Conservation (phyloP, 768 basidiomycete genomes). For the Tulasnella sp. region DNA sequence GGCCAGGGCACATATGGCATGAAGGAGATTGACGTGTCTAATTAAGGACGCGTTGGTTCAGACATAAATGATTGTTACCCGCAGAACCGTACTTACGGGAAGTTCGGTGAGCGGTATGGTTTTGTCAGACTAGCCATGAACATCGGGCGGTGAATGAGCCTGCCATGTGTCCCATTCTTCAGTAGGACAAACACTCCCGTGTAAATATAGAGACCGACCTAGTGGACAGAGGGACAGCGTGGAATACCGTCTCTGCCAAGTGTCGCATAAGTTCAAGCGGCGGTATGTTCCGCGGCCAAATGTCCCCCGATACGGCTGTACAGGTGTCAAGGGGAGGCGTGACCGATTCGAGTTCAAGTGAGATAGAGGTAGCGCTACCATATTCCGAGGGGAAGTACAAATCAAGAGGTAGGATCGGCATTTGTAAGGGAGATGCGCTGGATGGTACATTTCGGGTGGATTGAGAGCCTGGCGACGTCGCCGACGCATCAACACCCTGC, state of each 20-base stretch:
- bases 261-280: slow-evolving; percentile 5
- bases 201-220: not conserved
- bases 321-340: too few species aligned
- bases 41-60: not conserved
- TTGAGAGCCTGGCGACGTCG: too few species aligned
- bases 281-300: slow-evolving; percentile 9
- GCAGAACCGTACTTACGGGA: not conserved
- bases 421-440: not conserved
- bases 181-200: too few species aligned
- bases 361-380: not conserved
- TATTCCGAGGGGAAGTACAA: not conserved
- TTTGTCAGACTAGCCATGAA: slow-evolving; percentile 8
- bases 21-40: slow-evolving; percentile 1
- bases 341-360: not conserved
- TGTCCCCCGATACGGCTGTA: not conserved
- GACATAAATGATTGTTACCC: not conserved
- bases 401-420: not conserved
- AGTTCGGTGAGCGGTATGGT: slow-evolving; percentile 8
- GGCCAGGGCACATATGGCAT: slow-evolving; percentile 14
- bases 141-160: slow-evolving; percentile 16
- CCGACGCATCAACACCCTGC: too few species aligned
- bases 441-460: too few species aligned
- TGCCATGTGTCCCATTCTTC: too few species aligned
- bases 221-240: not conserved
- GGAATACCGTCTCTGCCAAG: slow-evolving; percentile 16